A percentile compares a stretch with the other conserved stretches of the same genome.
Evolutionary conservation across 2,329 filamentous ascomycete species (phyloP).

Genomic region (Ophiosphaerella narmari): DNA sequence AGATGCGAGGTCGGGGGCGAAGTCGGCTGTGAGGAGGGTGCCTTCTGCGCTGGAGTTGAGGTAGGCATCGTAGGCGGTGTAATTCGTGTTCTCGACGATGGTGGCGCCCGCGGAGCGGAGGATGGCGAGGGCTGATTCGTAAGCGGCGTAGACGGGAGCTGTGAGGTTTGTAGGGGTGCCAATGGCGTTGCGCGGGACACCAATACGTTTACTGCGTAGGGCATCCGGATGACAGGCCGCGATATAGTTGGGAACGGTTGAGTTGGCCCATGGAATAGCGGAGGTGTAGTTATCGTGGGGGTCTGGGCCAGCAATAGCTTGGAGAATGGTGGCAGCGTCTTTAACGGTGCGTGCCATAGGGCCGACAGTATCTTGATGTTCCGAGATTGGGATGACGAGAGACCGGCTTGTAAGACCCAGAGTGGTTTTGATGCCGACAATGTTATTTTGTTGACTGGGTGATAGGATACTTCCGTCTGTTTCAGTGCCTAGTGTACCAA

Average conservation of each 20-base stretch:
- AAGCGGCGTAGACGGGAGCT: slow-evolving; percentile 56
- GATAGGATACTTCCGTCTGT: slow-evolving; percentile 68
- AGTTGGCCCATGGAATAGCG: slow-evolving; percentile 58
- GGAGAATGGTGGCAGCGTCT: slow-evolving; percentile 61
- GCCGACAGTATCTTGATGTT: slow-evolving; percentile 61
- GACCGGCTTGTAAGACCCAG: slow-evolving; percentile 66
- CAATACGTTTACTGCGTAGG: slow-evolving; percentile 64
- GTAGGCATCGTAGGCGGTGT: slow-evolving; percentile 57
- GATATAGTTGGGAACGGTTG: slow-evolving; percentile 63
- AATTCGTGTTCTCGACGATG: slow-evolving; percentile 65
- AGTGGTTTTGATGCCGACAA: slow-evolving; percentile 67
- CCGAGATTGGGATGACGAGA: slow-evolving; percentile 68
- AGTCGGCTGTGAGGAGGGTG: slow-evolving; percentile 63
- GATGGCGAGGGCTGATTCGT: slow-evolving; percentile 59
- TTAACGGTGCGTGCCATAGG: slow-evolving; percentile 64
- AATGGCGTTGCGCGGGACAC: slow-evolving; percentile 66
- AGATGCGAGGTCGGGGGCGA: slow-evolving; percentile 59
- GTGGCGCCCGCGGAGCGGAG: slow-evolving; percentile 62
- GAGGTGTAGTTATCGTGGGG: slow-evolving; percentile 61
- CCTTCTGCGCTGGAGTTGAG: slow-evolving; percentile 46
- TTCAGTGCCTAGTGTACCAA: slow-evolving; percentile 64
- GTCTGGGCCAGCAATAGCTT: slow-evolving; percentile 63
- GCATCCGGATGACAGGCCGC: slow-evolving; percentile 60
- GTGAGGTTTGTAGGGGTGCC: slow-evolving; percentile 36
- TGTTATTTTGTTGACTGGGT: slow-evolving; percentile 61